phyloP scores from a whole-genome alignment of 108 stramenopile genomes.

The Skeletonema grethae region DNA sequence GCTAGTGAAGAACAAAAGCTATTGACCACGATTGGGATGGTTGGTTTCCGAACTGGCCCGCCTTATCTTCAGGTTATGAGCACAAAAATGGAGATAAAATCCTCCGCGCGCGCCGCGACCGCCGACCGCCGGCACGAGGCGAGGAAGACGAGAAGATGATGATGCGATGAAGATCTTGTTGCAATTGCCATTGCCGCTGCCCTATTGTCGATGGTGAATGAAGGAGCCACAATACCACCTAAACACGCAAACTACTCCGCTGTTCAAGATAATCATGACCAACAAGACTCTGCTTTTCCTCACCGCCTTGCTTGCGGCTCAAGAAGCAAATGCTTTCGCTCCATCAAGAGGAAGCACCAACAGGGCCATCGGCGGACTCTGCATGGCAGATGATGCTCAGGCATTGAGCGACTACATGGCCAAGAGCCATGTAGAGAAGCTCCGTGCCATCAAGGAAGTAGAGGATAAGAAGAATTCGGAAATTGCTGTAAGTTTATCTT shows the following conservation, averaged over 20 bases:
- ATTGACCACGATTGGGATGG: too few relatives aligned
- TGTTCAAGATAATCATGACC: not conserved
- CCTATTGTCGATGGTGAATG: too few relatives aligned
- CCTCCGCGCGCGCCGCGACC: too few relatives aligned
- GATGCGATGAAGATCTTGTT: too few relatives aligned
- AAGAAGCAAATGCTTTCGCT: constrained; percentile 13
- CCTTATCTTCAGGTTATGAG: too few relatives aligned
- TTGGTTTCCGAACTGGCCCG: too few relatives aligned
- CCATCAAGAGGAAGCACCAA: constrained; percentile 4
- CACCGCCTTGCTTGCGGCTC: not conserved
- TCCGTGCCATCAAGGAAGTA: constrained; percentile 61
- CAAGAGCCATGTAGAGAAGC: constrained; percentile 82
- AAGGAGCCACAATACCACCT: too few relatives aligned
- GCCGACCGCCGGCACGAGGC: too few relatives aligned
- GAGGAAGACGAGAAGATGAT: too few relatives aligned
- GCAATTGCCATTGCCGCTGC: too few relatives aligned
- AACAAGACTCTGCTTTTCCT: not conserved
- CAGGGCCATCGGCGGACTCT: not conserved
- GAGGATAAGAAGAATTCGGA: constrained; percentile 74
- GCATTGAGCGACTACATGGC: constrained; percentile 75
- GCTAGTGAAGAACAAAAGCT: too few relatives aligned
- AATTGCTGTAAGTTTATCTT: constrained; percentile 59
- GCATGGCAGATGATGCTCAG: constrained; percentile 11
- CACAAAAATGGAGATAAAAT: too few relatives aligned
- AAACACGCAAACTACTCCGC: not conserved